These are phyloP conservation scores for Stipa capillata DNA, from an alignment of 176 grass and related monocot genomes.

Conservation along the genomic window DNA sequence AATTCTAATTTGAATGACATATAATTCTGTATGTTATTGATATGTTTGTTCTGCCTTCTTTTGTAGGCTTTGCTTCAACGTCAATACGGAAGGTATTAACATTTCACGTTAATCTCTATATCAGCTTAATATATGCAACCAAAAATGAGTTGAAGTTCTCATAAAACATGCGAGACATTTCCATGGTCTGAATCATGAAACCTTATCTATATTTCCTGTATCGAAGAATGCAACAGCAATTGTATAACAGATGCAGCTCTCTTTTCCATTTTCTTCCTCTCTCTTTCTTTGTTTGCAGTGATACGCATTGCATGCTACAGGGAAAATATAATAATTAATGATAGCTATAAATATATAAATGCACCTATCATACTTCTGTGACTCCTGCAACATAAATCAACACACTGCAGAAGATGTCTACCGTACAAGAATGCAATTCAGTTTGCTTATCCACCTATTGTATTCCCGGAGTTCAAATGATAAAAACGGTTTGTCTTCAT, in stretches of 20 bases:
- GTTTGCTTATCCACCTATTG: neutral
- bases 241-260: neutral
- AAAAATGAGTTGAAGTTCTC: neutral
- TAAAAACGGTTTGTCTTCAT: neutral
- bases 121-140: conserved; percentile 6
- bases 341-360: neutral
- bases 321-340: neutral
- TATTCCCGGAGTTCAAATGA: neutral
- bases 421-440: neutral
- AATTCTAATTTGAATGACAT: neutral
- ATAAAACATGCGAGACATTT: neutral
- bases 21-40: conserved; percentile 35
- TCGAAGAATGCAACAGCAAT: neutral
- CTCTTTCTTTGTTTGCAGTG: neutral
- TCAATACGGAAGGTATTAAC: conserved; percentile 47
- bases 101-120: conserved; percentile 7
- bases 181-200: neutral
- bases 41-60: conserved; percentile 23
- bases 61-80: conserved; percentile 48
- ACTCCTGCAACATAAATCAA: neutral
- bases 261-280: neutral
- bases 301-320: neutral
- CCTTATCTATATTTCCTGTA: neutral
- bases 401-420: neutral
- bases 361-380: neutral